These are phyloP conservation scores for Oidium heveae DNA, from an alignment of 2,329 filamentous ascomycete species.

Conservation along the genomic window DNA sequence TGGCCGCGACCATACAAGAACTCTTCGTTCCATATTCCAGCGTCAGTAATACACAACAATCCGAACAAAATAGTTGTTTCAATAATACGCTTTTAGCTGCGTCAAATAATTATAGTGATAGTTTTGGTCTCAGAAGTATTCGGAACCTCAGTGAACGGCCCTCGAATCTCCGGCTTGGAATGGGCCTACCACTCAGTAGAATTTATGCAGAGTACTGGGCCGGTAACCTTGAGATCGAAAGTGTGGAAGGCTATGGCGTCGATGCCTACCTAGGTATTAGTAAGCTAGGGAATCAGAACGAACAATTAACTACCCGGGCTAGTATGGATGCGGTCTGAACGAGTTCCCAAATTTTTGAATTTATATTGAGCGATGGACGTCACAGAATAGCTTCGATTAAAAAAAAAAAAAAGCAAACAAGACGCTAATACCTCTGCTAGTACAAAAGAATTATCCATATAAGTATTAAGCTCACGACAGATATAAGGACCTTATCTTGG, in stretches of 20 bases:
- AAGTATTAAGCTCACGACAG: too few species aligned
- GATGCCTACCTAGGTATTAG: conserved; percentile 93
- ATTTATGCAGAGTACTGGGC: conserved; percentile 98
- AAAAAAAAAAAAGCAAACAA: neutral
- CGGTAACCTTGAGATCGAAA: conserved; percentile 72
- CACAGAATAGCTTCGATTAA: neutral
- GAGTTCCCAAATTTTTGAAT: neutral
- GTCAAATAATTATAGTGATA: neutral
- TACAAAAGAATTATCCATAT: too few species aligned
- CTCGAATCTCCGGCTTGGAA: conserved; percentile 67
- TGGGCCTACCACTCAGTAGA: conserved; percentile 78
- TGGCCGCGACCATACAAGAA: conserved; percentile 87
- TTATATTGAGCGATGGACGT: too few species aligned
- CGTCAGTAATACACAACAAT: neutral
- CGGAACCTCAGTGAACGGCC: conserved; percentile 58
- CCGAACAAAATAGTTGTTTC: neutral
- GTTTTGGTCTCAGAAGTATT: conserved; percentile 27
- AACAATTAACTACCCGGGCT: conserved; percentile 60
- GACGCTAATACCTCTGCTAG: too few species aligned
- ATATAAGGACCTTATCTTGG: too few species aligned
- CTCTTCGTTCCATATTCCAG: conserved; percentile 22
- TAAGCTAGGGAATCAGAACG: conserved; percentile 92
- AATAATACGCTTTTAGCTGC: neutral
- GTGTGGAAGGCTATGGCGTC: conserved; percentile 80
- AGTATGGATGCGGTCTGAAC: conserved; percentile 43